Evolutionary conservation across 345 rosid species (phyloP), one percentile per base, ranked within the genome.

Genomic region (Hirschfeldia incana): DNA sequence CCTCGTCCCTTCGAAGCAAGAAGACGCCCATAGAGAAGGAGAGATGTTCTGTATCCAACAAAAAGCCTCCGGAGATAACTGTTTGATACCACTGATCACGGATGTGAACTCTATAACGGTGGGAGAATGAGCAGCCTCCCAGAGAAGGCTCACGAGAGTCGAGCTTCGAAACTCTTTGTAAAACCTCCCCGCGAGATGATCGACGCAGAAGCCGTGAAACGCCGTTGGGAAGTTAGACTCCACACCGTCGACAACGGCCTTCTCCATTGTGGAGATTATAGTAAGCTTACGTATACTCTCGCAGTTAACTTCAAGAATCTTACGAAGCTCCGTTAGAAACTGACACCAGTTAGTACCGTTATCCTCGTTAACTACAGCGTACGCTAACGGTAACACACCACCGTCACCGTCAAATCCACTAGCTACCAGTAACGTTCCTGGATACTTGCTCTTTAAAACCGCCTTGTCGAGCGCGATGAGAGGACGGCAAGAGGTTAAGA

Each of bases 341-440:
- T 89, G 83, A 88, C 84, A 84, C 97, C 97, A 94, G 67, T 89
- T 92, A 62, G 80, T 89, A 30, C 87, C 91, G 15, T 83, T 92
- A 76, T 92, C 98, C 83, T 92, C 93, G 13, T 88, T 86, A 42
- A 94, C 87, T 17, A 94, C 90, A 16, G 91, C 95, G 46, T 91
- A 92, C 36, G 97, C 94, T 70, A 94, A 74, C 42, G 97, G 98
- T 77, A 91, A 94, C 11, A 88, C 74, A 53, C 89, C 91, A 10
- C 97, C 97, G 57, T 89, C 93, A 44, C 98, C 98, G 70, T 92
- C 98, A 78, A 94, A 91, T 60, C 97, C 97, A 65, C 91, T 82
- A 27, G 97, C 98, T 67, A 94, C 85, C 74, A 94, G 90, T 85
- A 92, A 76, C 2, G 89, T 89, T 11, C 92, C 97, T 0, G 86